These are phyloP conservation scores for Ilyonectria robusta DNA, from an alignment of 2,329 filamentous ascomycete species.

Conservation along the genomic window DNA sequence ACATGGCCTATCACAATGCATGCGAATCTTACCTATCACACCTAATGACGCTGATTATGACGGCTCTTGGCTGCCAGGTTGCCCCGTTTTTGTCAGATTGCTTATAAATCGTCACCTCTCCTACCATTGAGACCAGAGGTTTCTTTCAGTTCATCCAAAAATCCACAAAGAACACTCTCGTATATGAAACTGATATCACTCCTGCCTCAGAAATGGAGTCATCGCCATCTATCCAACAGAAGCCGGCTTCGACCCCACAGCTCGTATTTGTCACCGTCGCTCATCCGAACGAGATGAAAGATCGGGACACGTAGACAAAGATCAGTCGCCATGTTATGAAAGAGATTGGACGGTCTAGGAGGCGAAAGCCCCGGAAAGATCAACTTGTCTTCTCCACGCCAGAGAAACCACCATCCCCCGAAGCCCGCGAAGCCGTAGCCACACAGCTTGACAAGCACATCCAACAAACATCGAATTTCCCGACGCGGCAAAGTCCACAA, in stretches of 20 bases:
- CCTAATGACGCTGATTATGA: not conserved
- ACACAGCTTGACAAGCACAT: not conserved
- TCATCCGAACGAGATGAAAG: slow-evolving; percentile 22
- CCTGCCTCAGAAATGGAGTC: not conserved
- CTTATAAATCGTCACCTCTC: not conserved
- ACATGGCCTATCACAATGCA: too few relatives aligned
- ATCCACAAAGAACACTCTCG: not conserved
- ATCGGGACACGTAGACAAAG: slow-evolving; percentile 10
- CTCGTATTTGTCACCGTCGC: slow-evolving; percentile 29
- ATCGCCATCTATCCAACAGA: not conserved
- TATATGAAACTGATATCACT: not conserved
- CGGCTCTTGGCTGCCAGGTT: not conserved
- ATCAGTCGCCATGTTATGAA: slow-evolving; percentile 34
- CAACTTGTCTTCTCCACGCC: not conserved
- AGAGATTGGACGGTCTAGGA: slow-evolving; percentile 8
- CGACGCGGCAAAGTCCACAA: not conserved
- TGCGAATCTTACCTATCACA: not conserved
- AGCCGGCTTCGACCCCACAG: not conserved
- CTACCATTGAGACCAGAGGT: not conserved
- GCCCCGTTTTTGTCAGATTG: not conserved
- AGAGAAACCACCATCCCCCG: not conserved
- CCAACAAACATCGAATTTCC: not conserved
- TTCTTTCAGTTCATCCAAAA: too few relatives aligned
- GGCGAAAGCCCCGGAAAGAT: not conserved
- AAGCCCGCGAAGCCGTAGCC: not conserved